These are phyloP conservation scores for Scheffersomyces segobiensis DNA, from an alignment of 1,139 yeast genomes.

Conservation along the genomic window DNA sequence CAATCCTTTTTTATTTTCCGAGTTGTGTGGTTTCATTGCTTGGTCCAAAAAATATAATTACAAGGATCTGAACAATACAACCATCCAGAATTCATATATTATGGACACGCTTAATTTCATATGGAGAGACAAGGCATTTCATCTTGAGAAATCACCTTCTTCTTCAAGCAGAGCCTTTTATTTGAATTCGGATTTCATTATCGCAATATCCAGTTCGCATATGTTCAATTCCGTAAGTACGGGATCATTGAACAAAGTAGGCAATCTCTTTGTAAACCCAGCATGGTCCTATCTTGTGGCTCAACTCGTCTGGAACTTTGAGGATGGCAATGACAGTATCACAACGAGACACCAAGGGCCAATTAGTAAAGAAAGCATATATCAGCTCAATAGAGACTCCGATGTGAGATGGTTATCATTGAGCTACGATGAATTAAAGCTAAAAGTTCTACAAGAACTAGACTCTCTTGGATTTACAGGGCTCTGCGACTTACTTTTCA, in stretches of 20 bases:
- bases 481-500: slow-evolving; percentile 44
- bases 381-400: slow-evolving; percentile 16
- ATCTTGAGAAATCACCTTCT: slow-evolving; percentile 13
- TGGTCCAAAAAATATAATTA: slow-evolving; percentile 35
- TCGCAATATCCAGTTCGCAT: slow-evolving; percentile 36
- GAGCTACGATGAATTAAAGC: slow-evolving; percentile 39
- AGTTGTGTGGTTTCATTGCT: slow-evolving; percentile 50
- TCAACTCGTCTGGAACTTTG: slow-evolving; percentile 46
- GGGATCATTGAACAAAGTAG: slow-evolving; percentile 32
- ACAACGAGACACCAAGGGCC: slow-evolving; percentile 48
- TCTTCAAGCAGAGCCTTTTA: slow-evolving; percentile 38
- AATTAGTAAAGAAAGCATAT: slow-evolving; percentile 32
- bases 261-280: slow-evolving; percentile 57
- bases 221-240: slow-evolving; percentile 23
- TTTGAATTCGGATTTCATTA: slow-evolving; percentile 38
- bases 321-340: slow-evolving; percentile 35
- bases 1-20: slow-evolving; percentile 48
- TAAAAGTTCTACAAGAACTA: slow-evolving; percentile 35
- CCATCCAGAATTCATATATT: slow-evolving; percentile 53
- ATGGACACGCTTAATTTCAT: slow-evolving; percentile 61
- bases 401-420: slow-evolving; percentile 30
- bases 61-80: slow-evolving; percentile 29
- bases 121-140: slow-evolving; percentile 59
- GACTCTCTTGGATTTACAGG: slow-evolving; percentile 42
- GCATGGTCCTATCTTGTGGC: slow-evolving; percentile 51